phyloP scores from a whole-genome alignment of 2,329 filamentous ascomycete genomes.

The Scopulariopsis brevicaulis region DNA sequence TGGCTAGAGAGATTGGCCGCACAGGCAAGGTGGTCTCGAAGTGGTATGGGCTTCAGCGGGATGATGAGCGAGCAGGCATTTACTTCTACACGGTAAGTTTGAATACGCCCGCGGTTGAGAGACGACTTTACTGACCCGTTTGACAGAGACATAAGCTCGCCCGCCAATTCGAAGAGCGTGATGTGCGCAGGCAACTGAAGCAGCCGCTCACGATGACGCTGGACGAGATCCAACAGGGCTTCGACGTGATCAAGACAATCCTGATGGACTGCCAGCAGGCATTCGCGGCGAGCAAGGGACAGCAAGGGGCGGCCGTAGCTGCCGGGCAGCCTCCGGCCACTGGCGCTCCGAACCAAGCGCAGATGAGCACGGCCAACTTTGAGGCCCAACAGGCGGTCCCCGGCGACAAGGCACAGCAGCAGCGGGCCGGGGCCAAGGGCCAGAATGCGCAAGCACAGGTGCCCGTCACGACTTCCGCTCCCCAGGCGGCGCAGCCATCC shows the following conservation, averaged over 20 bases:
- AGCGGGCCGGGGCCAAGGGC: slow-evolving; percentile 12
- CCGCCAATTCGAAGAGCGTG: slow-evolving; percentile 40
- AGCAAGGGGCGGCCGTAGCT: background rate
- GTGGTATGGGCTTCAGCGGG: slow-evolving; percentile 36
- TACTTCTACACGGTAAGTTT: slow-evolving; percentile 42
- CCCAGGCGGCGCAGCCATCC: slow-evolving; percentile 38
- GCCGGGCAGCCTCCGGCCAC: background rate
- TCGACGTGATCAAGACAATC: slow-evolving; percentile 38
- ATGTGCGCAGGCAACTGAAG: slow-evolving; percentile 31
- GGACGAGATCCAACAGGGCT: slow-evolving; percentile 37
- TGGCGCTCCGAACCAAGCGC: background rate
- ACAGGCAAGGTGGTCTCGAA: slow-evolving; percentile 29
- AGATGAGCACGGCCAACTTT: slow-evolving; percentile 8
- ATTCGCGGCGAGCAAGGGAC: slow-evolving; percentile 13
- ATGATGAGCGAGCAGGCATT: slow-evolving; percentile 36
- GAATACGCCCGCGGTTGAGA: background rate
- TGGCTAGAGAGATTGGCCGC: slow-evolving; percentile 28
- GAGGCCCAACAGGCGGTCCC: slow-evolving; percentile 1
- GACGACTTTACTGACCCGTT: background rate
- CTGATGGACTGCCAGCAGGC: slow-evolving; percentile 27
- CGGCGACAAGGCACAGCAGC: slow-evolving; percentile 11
- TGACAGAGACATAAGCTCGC: slow-evolving; percentile 38
- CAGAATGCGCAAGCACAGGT: slow-evolving; percentile 4
- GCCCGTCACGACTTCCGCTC: background rate
- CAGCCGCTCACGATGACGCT: slow-evolving; percentile 38